Conservation (phyloP, 208 protist genomes). For the Leishmania aethiopica region DNA sequence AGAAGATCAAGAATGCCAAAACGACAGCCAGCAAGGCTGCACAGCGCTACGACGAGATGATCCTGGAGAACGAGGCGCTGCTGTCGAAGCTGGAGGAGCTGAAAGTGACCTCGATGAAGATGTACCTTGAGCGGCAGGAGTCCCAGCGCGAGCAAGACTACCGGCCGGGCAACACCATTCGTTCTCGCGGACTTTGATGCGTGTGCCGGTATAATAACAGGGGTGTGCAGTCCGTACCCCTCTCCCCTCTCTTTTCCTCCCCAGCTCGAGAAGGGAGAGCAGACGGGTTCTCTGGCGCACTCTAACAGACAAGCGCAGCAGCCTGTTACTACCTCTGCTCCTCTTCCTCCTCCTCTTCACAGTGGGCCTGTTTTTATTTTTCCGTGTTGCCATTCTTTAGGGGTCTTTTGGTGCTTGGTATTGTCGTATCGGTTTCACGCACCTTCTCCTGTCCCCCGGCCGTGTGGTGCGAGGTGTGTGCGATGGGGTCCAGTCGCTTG, state of each 20-base stretch:
- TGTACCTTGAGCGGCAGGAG: constrained; percentile 88
- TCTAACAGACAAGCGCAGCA: neutral
- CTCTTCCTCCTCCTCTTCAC: neutral
- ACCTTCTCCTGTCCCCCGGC: neutral
- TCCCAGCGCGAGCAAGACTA: constrained; percentile 74
- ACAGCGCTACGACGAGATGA: constrained; percentile 93
- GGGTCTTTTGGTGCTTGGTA: neutral
- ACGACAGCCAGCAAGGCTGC: constrained; percentile 75
- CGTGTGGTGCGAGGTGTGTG: neutral
- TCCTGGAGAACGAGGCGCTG: constrained; percentile 89
- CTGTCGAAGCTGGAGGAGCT: constrained; percentile 86
- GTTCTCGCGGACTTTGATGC: constrained; percentile 48
- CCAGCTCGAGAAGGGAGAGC: neutral
- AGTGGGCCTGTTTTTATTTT: neutral
- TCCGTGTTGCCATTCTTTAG: neutral
- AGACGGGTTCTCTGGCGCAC: neutral
- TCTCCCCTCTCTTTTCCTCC: neutral
- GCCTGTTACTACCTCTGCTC: neutral
- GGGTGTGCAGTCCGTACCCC: neutral
- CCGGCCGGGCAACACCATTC: constrained; percentile 44
- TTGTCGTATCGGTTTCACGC: neutral
- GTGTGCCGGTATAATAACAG: neutral
- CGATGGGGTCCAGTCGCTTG: neutral
- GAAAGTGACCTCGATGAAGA: constrained; percentile 92
- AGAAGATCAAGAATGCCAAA: constrained; percentile 90